Percentiles rank a stretch among this genome's conserved stretches.
phyloP scores from a whole-genome alignment of 441 rosid genomes.

The Erysimum pusillum region DNA sequence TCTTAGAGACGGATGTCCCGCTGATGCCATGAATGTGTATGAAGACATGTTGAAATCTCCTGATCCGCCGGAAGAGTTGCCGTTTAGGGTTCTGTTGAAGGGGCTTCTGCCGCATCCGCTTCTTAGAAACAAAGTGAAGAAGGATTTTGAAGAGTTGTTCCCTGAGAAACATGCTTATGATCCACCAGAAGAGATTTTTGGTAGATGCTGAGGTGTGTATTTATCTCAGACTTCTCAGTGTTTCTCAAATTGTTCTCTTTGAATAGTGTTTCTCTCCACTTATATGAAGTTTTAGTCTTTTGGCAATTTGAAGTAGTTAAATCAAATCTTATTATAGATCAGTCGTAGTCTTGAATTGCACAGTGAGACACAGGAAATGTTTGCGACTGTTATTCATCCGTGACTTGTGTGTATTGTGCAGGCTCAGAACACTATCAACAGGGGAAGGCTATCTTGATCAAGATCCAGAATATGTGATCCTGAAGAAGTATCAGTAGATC shows the following conservation, averaged over 20 bases:
- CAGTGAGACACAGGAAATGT: background rate
- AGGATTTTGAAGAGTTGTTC: conserved; percentile 92
- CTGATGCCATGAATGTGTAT: conserved; percentile 95
- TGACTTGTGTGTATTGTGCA: conserved; percentile 9
- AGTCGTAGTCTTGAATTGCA: conserved; percentile 19
- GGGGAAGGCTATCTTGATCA: conserved; percentile 12
- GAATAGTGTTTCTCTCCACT: background rate
- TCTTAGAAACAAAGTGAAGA: conserved; percentile 90
- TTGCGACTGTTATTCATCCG: background rate
- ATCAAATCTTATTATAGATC: background rate
- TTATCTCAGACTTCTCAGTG: background rate
- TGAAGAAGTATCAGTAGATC: conserved; percentile 6
- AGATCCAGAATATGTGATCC: conserved; percentile 6
- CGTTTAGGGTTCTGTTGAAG: conserved; percentile 86
- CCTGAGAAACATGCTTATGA: conserved; percentile 93
- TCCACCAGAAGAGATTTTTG: conserved; percentile 97
- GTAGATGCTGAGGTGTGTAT: conserved; percentile 61
- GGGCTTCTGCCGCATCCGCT: conserved; percentile 94
- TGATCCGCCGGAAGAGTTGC: conserved; percentile 92
- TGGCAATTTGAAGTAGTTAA: background rate
- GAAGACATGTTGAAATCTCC: conserved; percentile 98
- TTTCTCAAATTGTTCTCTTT: conserved; percentile 17
- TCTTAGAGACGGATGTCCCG: conserved; percentile 87
- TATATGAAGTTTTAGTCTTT: conserved; percentile 28
- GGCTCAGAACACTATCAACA: conserved; percentile 13